Conservation (phyloP, 2,329 filamentous ascomycete genomes). For the Fusarium algeriense region DNA sequence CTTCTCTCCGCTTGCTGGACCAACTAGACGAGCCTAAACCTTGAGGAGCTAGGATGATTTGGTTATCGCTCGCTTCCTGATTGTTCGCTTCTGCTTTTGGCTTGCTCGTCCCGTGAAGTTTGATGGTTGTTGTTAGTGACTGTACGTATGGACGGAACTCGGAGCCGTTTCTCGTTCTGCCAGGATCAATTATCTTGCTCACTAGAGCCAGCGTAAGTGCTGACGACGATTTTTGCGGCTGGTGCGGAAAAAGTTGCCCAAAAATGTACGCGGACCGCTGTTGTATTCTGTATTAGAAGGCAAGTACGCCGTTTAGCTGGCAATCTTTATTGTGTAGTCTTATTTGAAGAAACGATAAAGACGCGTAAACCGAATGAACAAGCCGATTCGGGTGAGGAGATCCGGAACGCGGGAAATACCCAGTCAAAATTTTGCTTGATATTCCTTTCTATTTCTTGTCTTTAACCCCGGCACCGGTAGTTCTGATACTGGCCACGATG, state of each 20-base stretch:
- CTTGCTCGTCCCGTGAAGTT: slow-evolving; percentile 11
- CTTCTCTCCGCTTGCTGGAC: slow-evolving; percentile 30
- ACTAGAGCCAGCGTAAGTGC: slow-evolving; percentile 15
- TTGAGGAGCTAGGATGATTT: slow-evolving; percentile 3
- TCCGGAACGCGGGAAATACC: not conserved
- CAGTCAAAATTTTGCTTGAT: not conserved
- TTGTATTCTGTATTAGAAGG: slow-evolving; percentile 1
- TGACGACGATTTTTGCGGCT: slow-evolving; percentile 19
- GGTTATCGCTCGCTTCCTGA: slow-evolving; percentile 29
- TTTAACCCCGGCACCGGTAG: not conserved
- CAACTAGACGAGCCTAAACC: slow-evolving; percentile 20
- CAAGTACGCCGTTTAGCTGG: slow-evolving; percentile 12
- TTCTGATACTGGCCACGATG: slow-evolving; percentile 24
- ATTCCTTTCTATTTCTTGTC: not conserved
- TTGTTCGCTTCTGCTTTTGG: slow-evolving; percentile 25
- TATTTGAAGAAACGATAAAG: slow-evolving; percentile 18
- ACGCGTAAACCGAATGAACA: slow-evolving; percentile 21
- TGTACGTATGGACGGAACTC: slow-evolving; percentile 26
- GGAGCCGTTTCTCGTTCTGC: slow-evolving; percentile 20
- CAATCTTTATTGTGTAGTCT: slow-evolving; percentile 25
- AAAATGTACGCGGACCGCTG: not conserved
- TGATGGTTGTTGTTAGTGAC: slow-evolving; percentile 12
- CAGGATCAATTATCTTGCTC: slow-evolving; percentile 19
- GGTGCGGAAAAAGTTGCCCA: not conserved
- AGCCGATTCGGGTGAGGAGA: not conserved